Evolutionary conservation across 1,284 basidiomycete species (phyloP), one percentile per base, ranked within the genome.

Genomic region (Leccinum glutinopallens): DNA sequence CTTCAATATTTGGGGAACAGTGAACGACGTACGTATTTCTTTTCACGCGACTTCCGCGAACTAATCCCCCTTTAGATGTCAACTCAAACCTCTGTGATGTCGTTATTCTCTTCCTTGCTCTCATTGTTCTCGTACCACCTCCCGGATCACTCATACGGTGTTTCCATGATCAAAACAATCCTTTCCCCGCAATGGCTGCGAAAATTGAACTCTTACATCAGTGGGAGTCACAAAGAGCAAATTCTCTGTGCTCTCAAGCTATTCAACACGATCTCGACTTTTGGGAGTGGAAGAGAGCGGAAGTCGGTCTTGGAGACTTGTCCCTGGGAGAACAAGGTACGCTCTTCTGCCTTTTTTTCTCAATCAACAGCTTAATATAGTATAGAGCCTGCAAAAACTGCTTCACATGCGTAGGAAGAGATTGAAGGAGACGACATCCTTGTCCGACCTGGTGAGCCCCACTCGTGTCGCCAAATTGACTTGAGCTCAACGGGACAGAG

Each of bases 291-390:
- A 8, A 77, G 80, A 32, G 90, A 92, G 65, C 81, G 83, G 59
- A 88, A 84, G 68, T 69, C 78, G 0, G 78, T 91, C 1, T 74
- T 88, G 33, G 91, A 92, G 61, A 78, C 78, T 0, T 90, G 92
- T 72, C 82, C 85, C 6, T 94, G 92, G 92, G 90, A 91, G 61
- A 80, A 82, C 39, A 93, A 92, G 80, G 91, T 88, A 64, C 5
- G 70, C 51, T 17, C 6, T 33, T 19, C 9, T 9, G n/a, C 33
- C 33, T 39, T 29, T 10, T 29, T 0, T 5, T 0, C 29, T 58
- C 58, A 0, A 1, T 3, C 22, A 7, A 25, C 35, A 8, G 43
- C 46, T 67, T 4, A 63, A 58, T 67, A 57, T 35, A 19, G 3
- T 39, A 51, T 57, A 93, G 91, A 81, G 83, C 32, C 76, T 92